These are phyloP conservation scores for Sporothrix luriei DNA, from an alignment of 2,329 filamentous ascomycete genomes.

Conservation along the genomic window DNA sequence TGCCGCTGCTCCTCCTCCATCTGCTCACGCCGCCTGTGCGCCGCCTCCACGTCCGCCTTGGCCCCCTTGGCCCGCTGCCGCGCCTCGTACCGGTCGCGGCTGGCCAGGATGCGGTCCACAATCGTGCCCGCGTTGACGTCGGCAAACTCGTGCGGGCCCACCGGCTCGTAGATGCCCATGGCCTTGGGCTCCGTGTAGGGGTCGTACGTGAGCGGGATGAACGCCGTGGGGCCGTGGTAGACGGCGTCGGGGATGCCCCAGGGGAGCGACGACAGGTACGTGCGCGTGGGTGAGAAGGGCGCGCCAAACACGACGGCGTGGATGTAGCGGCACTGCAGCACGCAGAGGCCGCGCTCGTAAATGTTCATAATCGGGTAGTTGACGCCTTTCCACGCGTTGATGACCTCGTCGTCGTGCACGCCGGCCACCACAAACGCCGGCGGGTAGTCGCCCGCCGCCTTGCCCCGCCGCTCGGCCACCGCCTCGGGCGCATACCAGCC, in stretches of 20 bases:
- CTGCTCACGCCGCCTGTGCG: conserved; percentile 62
- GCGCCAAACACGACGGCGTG: conserved; percentile 86
- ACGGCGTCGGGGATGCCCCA: conserved; percentile 75
- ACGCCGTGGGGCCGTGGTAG: conserved; percentile 94
- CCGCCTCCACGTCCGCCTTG: conserved; percentile 76
- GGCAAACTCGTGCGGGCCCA: conserved; percentile 75
- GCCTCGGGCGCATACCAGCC: conserved; percentile 76
- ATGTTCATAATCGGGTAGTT: conserved; percentile 99
- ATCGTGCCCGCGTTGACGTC: conserved; percentile 92
- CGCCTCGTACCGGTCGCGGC: conserved; percentile 85
- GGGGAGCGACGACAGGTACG: conserved; percentile 75
- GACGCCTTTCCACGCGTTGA: conserved; percentile 94
- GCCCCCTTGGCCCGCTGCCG: conserved; percentile 86
- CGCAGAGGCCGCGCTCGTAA: conserved; percentile 91
- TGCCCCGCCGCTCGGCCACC: conserved; percentile 62
- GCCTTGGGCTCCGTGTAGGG: conserved; percentile 79
- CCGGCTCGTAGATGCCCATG: conserved; percentile 81
- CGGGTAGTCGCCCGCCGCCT: conserved; percentile 69
- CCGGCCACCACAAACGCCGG: conserved; percentile 89
- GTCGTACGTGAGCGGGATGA: conserved; percentile 79
- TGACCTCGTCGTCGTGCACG: conserved; percentile 90
- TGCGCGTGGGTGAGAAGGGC: conserved; percentile 79
- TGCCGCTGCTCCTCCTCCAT: conserved; percentile 61
- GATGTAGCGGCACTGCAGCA: conserved; percentile 92
- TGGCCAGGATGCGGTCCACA: conserved; percentile 85